These are phyloP conservation scores for Vaccinium vitisidaea DNA, from an alignment of 148 eudicot species.

Conservation along the genomic window DNA sequence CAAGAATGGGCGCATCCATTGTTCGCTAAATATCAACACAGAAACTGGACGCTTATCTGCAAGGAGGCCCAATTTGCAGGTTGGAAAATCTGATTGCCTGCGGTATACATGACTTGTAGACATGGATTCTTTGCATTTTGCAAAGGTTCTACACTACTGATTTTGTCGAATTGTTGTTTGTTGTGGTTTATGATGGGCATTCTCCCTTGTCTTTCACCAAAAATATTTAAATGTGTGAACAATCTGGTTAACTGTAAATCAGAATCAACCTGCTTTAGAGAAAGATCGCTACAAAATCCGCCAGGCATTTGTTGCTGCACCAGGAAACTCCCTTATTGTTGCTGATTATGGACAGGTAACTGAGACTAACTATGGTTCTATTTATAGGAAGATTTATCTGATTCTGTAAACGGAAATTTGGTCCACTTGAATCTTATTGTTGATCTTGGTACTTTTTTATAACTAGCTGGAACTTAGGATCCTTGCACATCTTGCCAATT, in stretches of 20 bases:
- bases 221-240: neutral
- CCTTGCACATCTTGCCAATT: constrained; percentile 94
- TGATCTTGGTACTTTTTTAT: constrained; percentile 18
- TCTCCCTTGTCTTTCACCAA: constrained; percentile 15
- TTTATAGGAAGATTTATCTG: neutral
- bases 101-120: neutral
- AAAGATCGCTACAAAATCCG: constrained; percentile 98
- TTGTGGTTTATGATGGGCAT: neutral
- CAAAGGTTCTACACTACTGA: neutral
- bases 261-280: constrained; percentile 99
- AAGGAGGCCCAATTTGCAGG: constrained; percentile 98
- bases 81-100: constrained; percentile 10
- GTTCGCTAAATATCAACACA: constrained; percentile 94
- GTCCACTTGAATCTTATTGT: neutral
- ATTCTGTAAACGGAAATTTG: neutral
- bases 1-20: constrained; percentile 85
- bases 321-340: constrained; percentile 88
- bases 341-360: constrained; percentile 99
- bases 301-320: constrained; percentile 88
- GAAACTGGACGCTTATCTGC: constrained; percentile 99
- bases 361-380: constrained; percentile 5
- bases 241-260: constrained; percentile 26
- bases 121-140: neutral
- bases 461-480: constrained; percentile 91
- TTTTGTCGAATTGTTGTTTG: neutral